Conservation (phyloP, 345 rosid genomes). For the Citrus maxima region DNA sequence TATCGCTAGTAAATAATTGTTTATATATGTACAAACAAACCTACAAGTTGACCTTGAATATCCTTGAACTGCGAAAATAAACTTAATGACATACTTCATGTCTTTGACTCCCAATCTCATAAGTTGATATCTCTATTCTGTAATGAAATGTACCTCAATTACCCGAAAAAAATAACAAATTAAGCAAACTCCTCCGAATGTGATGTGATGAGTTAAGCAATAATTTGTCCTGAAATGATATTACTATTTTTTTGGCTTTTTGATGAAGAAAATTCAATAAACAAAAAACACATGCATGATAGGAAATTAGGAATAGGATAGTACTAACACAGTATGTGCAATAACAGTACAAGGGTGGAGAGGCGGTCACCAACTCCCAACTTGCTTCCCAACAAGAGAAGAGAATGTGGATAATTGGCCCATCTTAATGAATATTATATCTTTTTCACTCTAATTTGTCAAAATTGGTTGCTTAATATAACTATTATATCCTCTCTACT, state of each 20-base stretch:
- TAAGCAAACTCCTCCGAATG: not conserved
- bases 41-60: not conserved
- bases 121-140: not conserved
- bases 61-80: not conserved
- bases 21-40: not conserved
- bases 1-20: not conserved
- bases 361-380: constrained; percentile 75
- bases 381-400: constrained; percentile 56
- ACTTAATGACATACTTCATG: not conserved
- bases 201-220: not conserved
- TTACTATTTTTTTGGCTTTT: not conserved
- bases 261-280: too few relatives aligned
- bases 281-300: not conserved
- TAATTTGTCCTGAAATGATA: not conserved
- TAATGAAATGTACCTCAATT: not conserved
- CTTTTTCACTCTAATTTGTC: constrained; percentile 1
- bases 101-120: not conserved
- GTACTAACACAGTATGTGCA: constrained; percentile 1
- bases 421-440: not conserved
- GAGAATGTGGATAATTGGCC: constrained; percentile 33
- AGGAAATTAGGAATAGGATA: not conserved
- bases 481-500: not conserved
- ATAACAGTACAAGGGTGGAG: constrained; percentile 24
- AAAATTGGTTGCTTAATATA: not conserved
- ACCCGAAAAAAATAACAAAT: not conserved